These are phyloP conservation scores for Graphilbum fragrans DNA, from an alignment of 2,329 filamentous ascomycete genomes.

Conservation along the genomic window DNA sequence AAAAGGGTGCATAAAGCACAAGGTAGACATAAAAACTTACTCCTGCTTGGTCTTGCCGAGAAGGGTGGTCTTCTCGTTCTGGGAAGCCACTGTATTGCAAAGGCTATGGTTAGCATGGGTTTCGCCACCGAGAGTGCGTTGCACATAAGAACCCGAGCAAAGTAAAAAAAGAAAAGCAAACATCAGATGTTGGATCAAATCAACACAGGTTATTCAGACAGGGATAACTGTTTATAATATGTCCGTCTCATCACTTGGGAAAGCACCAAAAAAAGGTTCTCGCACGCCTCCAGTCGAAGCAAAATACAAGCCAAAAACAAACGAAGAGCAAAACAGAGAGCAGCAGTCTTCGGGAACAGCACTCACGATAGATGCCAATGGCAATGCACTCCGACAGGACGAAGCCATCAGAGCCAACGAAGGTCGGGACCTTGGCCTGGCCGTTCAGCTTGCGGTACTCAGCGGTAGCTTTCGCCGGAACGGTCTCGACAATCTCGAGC, in stretches of 20 bases:
- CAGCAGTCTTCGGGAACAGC: background rate
- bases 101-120: slow-evolving; percentile 13
- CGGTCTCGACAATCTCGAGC: slow-evolving; percentile 67
- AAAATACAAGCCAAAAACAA: slow-evolving; percentile 6
- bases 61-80: slow-evolving; percentile 99
- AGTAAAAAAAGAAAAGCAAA: slow-evolving; percentile 16
- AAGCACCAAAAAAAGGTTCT: background rate
- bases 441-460: slow-evolving; percentile 81
- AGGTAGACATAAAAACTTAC: slow-evolving; percentile 32
- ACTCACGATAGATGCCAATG: slow-evolving; percentile 96
- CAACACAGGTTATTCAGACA: slow-evolving; percentile 87
- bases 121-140: slow-evolving; percentile 1
- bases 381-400: slow-evolving; percentile 81
- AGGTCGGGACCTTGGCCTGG: slow-evolving; percentile 85
- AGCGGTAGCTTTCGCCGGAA: slow-evolving; percentile 49
- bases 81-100: slow-evolving; percentile 66
- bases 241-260: slow-evolving; percentile 58
- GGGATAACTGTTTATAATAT: slow-evolving; percentile 89
- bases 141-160: slow-evolving; percentile 11
- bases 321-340: slow-evolving; percentile 4
- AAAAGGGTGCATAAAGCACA: background rate
- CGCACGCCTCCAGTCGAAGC: background rate
- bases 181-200: slow-evolving; percentile 79
- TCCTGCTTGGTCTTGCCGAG: slow-evolving; percentile 99
- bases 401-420: slow-evolving; percentile 86